Base-by-base conservation (phyloP, 208 protist species). In the Leishmania mexicana region DNA sequence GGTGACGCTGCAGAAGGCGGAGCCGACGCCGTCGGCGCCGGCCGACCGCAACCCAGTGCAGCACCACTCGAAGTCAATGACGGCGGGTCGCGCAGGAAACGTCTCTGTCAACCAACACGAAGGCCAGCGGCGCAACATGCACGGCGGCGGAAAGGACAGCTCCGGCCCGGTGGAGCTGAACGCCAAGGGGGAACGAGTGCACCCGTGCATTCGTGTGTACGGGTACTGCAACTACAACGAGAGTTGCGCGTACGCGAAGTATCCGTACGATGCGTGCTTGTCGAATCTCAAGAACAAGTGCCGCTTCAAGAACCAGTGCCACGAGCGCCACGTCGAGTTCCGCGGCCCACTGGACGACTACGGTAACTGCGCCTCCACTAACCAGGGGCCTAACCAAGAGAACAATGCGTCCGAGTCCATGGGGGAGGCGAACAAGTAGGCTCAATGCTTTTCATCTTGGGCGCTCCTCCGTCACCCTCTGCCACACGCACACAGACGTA, bases 171-270 rank as follows among this genome's bases (percentile, higher is more conserved):
- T 90, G 42, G 89, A 92, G 74, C 40, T 87, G 42, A 92, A 90
- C 64, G 90, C 84, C 40, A 78, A 88, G 71, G 89, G 89, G 28
- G 92, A 96, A 76, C 90, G 92, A 24, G 81, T 96, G 58, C 94
- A 97, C 83, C 94, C 94, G 40, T 97, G 94, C 81, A 89, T 96
- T 60, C 94, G 94, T 64, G 94, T 97, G 57, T 97, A 97, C 79
- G 92, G 93, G 65, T 95, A 90, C 87, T 97, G 94, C 83, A 96
- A 97, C 86, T 97, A 97, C 89, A 93, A 93, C 79, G 89, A 92
- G 15, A 90, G 81, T 68, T 97, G 94, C 71, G 87, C 94, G 45
- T 97, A 96, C 82, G 94, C 94, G 38, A 85, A 91, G 81, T 97
- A 97, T 76, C 94, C 94, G 62, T 97, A 95, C 80, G 93, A 96